Base-by-base conservation (phyloP, 2,329 filamentous ascomycete species). In the Aureobasidium sp. region DNA sequence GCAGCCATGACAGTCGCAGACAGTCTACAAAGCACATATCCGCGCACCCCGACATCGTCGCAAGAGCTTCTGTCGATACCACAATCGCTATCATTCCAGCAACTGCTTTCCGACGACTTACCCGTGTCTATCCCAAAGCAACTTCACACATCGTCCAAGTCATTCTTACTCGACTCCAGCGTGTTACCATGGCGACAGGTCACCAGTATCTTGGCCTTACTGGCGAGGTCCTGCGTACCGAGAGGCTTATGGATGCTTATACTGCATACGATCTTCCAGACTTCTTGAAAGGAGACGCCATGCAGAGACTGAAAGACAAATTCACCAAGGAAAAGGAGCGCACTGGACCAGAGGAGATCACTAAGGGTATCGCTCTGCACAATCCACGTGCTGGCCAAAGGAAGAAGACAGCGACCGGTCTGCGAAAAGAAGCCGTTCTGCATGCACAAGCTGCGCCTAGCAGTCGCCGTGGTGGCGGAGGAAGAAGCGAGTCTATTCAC, bases 71-170 rank as follows among this genome's bases (percentile, higher is more conserved):
- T 17, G 88, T 95, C 25, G 95, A 99, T 70, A 99, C 94, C 0
- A 99, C 95, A 0, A 96, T 99, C 73, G 94, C 94, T 6, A 95
- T 99, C 64, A 99, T 99, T 61, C 95, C 95, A 1, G 94, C 94
- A 0, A 96, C 91, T 70, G 95, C 94, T 3, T 99, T 99, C 68
- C 85, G 91, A 57, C 86, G 95, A 9, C 78, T 99, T 57, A 99
- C 95, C 54, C 85, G 90, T 69, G 87, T 96, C 25, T 99, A 97
- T 67, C 94, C 94, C 10, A 95, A 95, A 75, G 92, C 95, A 10
- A 96, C 94, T 2, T 88, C 94, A 1, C 95, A 99, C 69, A 97
- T 99, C 64, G 91, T 99, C 6, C 94, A 99, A 70, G 93, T 99
- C 47, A 99, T 99, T 63, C 76, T 99, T 33, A 96, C 95, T 2